These are phyloP conservation scores for Populus hybrid DNA, from an alignment of 441 rosid species.

Conservation along the genomic window DNA sequence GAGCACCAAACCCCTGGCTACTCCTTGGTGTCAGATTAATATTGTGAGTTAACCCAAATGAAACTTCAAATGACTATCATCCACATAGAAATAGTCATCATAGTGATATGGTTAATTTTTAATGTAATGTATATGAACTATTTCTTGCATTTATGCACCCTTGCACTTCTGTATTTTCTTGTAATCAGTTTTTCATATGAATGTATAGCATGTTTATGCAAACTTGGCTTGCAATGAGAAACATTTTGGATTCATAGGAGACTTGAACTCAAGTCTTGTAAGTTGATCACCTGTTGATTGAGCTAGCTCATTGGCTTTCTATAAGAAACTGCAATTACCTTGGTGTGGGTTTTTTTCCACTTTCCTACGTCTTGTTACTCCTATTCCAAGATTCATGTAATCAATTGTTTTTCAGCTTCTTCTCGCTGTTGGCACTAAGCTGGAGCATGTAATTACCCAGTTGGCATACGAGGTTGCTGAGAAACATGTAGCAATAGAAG, in stretches of 20 bases:
- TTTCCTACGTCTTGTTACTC: background rate
- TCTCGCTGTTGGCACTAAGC: conserved; percentile 81
- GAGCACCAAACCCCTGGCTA: background rate
- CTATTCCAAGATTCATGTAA: background rate
- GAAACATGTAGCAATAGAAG: conserved; percentile 72
- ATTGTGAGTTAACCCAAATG: background rate
- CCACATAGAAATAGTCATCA: background rate
- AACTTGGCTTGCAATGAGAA: background rate
- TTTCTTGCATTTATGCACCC: background rate
- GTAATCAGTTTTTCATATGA: background rate
- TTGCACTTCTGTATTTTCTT: background rate
- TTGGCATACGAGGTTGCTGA: conserved; percentile 87
- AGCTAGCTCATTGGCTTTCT: background rate
- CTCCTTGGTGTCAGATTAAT: too few relatives aligned
- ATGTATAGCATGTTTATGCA: background rate
- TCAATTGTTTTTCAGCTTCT: conserved; percentile 48
- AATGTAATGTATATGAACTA: background rate
- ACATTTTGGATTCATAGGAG: background rate
- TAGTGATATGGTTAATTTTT: background rate
- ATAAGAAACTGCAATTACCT: background rate
- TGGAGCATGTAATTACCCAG: conserved; percentile 78
- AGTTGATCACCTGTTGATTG: background rate
- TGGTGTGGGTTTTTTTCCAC: background rate
- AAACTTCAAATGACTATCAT: background rate
- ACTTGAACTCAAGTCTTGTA: background rate